phyloP scores from a whole-genome alignment of 805 yeast genomes.

The Kluyveromyces aestuarii region DNA sequence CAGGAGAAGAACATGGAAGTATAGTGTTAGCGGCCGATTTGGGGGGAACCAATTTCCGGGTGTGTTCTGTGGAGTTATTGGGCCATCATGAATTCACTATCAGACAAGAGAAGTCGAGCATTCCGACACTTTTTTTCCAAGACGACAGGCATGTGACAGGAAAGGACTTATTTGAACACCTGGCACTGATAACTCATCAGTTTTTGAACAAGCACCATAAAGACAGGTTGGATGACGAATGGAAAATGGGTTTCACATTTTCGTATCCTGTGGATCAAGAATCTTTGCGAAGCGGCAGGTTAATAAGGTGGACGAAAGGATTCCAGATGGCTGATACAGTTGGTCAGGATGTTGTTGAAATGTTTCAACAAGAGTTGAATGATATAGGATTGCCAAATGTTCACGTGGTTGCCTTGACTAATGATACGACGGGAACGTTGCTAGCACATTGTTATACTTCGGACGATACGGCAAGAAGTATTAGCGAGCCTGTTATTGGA shows the following conservation, averaged over 20 bases:
- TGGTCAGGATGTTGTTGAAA: conserved; percentile 69
- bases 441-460: conserved; percentile 80
- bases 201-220: conserved; percentile 64
- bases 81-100: conserved; percentile 75
- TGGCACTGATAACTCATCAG: conserved; percentile 59
- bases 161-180: conserved; percentile 59
- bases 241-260: conserved; percentile 87
- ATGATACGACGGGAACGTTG: conserved; percentile 93
- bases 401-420: conserved; percentile 77
- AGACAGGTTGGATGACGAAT: conserved; percentile 31
- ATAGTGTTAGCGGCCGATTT: conserved; percentile 82
- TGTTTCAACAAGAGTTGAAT: conserved; percentile 65
- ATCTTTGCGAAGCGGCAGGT: conserved; percentile 65
- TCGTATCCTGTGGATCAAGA: conserved; percentile 89
- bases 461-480: conserved; percentile 41
- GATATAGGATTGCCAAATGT: conserved; percentile 47
- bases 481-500: conserved; percentile 75
- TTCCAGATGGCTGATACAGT: conserved; percentile 79
- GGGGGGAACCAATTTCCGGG: conserved; percentile 95
- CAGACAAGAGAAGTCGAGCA: conserved; percentile 66
- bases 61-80: conserved; percentile 71
- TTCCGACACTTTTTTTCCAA: conserved; percentile 68
- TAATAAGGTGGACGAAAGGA: conserved; percentile 96
- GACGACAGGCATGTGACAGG: conserved; percentile 39
- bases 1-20: conserved; percentile 70